Base-by-base conservation (phyloP, 2,329 filamentous ascomycete species). In the Calonectria montana region DNA sequence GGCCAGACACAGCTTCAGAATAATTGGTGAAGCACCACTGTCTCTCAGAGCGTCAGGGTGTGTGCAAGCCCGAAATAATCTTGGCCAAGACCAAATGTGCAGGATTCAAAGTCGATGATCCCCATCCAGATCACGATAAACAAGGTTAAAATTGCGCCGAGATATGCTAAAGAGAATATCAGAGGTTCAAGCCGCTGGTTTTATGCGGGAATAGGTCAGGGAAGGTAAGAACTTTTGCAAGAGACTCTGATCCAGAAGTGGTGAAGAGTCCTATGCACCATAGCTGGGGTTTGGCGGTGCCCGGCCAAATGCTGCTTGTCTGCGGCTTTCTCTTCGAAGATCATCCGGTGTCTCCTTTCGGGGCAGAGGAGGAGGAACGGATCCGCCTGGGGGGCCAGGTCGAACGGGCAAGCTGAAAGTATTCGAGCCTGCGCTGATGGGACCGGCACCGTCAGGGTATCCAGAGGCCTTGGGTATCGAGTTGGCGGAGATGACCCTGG, bases 351-450 rank as follows among this genome's bases (percentile, higher is more conserved):
- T 88, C 76, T 88, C 87, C 80, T 90, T 91, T 76, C 88, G 87
- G 43, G 88, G 87, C 43, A 88, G 90, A n/a, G 91, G 88, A 23
- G 92, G 88, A 61, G 90, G 91, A 37, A 92, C 85, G 10, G 89
- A 86, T 13, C 89, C 90, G 10, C 86, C 88, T 3, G 88, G 88
- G 45, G 91, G 90, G 35, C 88, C 91, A 53, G 89, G 87, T 57
- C 93, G 89, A 70, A 93, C 88, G 1, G 93, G 92, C 61, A 95
- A 84, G 41, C 88, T 89, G 67, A 93, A 92, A 3, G 89, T 90
- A 18, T 86, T 81, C 64, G 83, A 83, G 71, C 83, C 87, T 50
- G 86, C 84, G 75, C 86, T 88, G 66, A 84, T 80, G 66, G 82
- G 83, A 37, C 78, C 84, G 71, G 80, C 78, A 69, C 75, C 84